Evolutionary conservation across 768 basidiomycete species (phyloP), one percentile per base, ranked within the genome.

Genomic region (Agaricus subrufescens): DNA sequence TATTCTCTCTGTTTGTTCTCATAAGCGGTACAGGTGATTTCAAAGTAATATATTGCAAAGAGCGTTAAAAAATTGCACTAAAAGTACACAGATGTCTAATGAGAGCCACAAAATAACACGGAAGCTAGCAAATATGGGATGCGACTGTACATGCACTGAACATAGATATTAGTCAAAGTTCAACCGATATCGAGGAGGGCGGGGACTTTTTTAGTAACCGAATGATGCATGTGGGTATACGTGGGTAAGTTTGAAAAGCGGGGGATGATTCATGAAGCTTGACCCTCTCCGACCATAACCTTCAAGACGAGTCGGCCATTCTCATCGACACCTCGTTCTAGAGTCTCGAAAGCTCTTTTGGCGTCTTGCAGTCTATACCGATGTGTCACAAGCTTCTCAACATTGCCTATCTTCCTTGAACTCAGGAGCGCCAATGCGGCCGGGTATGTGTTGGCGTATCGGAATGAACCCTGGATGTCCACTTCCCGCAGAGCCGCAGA

Each of bases 381-480:
- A 65, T 93, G 91, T 9, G 91, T 91, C 58, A 95, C 80, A 67
- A 97, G 80, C 68, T 85, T 86, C 59, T 82, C 80, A 43, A 89
- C 74, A 60, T 84, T 80, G 42, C 75, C 70, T 34, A 93, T 77
- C 61, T 77, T 77, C 31, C 89, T 88, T 4, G 84, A 81, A 14
- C 79, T 79, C 48, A 94, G 81, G 8, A 98, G 79, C 2, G 78
- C 72, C 45, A 98, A 74, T 23, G 95, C 96, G n/a, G 83, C 83
- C 19, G 89, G 84, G 68, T 96, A 98, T 9, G 92, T 94, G 74
- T 93, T 85, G 58, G 87, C 87, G 65, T 94, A 94, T 31, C 91
- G 83, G 81, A 97, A 97, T 38, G 89, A 90, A 61, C 94, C 95
- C 59, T 85, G 83, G 64, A 98, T 84, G 70, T 98, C 94, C 58